These are phyloP conservation scores for Candolleomyces eurysporus DNA, from an alignment of 768 basidiomycete genomes.

Conservation along the genomic window DNA sequence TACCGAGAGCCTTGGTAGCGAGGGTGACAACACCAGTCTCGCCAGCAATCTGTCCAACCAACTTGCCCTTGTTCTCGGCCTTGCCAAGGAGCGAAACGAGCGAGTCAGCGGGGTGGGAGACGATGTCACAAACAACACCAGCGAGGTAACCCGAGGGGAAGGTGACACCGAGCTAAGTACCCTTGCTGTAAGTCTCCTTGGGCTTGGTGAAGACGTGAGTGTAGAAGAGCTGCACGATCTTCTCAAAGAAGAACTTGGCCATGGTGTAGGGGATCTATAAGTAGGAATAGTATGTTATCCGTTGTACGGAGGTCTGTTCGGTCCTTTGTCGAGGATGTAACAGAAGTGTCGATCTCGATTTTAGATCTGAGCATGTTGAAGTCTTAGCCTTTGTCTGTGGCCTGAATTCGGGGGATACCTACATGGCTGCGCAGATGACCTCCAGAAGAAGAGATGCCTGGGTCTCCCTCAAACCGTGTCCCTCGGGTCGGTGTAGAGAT, in stretches of 20 bases:
- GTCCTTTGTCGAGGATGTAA: no score
- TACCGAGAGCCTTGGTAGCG: constrained; percentile 84
- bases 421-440: no score
- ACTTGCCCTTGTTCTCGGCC: constrained; percentile 80
- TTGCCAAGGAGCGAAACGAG: constrained; percentile 94
- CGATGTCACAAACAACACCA: constrained; percentile 93
- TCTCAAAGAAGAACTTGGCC: constrained; percentile 97
- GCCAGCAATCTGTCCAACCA: constrained; percentile 61
- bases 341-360: no score
- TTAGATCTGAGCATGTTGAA: no score
- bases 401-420: no score
- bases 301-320: no score
- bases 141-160: constrained; percentile 91
- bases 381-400: no score
- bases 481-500: no score
- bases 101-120: constrained; percentile 97
- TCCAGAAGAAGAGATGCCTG: no score
- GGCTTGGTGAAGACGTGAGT: constrained; percentile 81
- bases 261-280: constrained; percentile 93
- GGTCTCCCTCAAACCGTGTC: no score
- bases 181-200: constrained; percentile 75
- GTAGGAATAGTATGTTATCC: no score
- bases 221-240: constrained; percentile 84
- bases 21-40: constrained; percentile 67
- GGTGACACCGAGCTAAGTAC: constrained; percentile 85